phyloP scores from a whole-genome alignment of 2,329 filamentous ascomycete genomes.

The Westerdykella ornata region DNA sequence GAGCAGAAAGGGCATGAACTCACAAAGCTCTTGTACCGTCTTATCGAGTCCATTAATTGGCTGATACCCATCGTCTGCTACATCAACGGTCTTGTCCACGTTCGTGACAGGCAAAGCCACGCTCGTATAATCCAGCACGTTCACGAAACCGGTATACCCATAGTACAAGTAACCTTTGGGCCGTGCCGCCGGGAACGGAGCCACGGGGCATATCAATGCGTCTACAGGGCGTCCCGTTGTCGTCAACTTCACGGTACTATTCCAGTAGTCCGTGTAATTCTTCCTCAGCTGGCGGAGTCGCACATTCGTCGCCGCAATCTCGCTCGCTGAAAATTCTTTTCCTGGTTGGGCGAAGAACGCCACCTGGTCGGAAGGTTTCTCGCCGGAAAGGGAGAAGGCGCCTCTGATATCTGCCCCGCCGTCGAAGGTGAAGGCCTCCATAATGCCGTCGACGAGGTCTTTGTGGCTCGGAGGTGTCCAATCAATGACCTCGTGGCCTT shows the following conservation, averaged over 20 bases:
- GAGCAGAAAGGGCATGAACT: slow-evolving; percentile 8
- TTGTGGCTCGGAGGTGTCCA: slow-evolving; percentile 26
- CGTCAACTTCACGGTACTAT: slow-evolving; percentile 19
- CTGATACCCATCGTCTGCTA: slow-evolving; percentile 17
- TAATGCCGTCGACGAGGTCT: slow-evolving; percentile 13
- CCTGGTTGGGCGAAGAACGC: slow-evolving; percentile 9
- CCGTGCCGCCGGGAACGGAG: slow-evolving; percentile 34
- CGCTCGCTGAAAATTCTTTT: slow-evolving; percentile 19
- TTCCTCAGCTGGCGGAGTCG: slow-evolving; percentile 25
- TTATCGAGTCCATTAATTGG: slow-evolving; percentile 25
- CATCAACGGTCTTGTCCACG: slow-evolving; percentile 26
- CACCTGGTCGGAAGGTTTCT: slow-evolving; percentile 27
- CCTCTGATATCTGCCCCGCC: slow-evolving; percentile 24
- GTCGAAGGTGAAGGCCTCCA: slow-evolving; percentile 29
- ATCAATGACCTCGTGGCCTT: slow-evolving; percentile 26
- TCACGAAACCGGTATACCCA: slow-evolving; percentile 28
- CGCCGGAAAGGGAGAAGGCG: slow-evolving; percentile 31
- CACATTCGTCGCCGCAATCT: slow-evolving; percentile 33
- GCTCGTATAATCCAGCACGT: slow-evolving; percentile 29
- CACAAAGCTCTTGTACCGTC: slow-evolving; percentile 23
- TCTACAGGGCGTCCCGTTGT: slow-evolving; percentile 32
- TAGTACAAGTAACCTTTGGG: slow-evolving; percentile 28
- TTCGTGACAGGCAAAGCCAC: slow-evolving; percentile 32
- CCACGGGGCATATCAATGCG: slow-evolving; percentile 33
- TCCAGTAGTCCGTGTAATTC: slow-evolving; percentile 37